These are phyloP conservation scores for Chlorophyllum brunneum DNA, from an alignment of 768 basidiomycete genomes.

Conservation along the genomic window DNA sequence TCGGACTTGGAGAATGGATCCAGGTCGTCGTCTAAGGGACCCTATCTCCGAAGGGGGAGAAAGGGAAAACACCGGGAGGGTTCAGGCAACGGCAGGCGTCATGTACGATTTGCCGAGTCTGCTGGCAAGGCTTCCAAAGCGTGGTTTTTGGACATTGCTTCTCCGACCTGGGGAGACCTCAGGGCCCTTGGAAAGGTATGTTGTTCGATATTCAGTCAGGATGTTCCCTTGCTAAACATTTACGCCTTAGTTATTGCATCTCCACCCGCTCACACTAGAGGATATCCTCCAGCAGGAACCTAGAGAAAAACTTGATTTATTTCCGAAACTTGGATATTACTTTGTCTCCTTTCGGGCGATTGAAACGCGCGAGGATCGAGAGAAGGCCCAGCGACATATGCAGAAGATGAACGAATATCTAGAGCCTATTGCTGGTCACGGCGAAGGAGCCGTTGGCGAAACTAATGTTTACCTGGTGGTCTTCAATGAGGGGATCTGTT, in stretches of 20 bases:
- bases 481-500: slow-evolving; percentile 83
- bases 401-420: slow-evolving; percentile 22
- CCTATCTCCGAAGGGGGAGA: slow-evolving; percentile 25
- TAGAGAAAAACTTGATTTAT: slow-evolving; percentile 87
- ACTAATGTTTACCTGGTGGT: slow-evolving; percentile 88
- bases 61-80: slow-evolving; percentile 45
- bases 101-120: background rate
- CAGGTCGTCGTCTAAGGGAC: slow-evolving; percentile 1
- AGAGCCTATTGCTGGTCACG: slow-evolving; percentile 20
- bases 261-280: slow-evolving; percentile 91
- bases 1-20: slow-evolving; percentile 1
- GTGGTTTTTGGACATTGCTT: slow-evolving; percentile 91
- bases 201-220: background rate
- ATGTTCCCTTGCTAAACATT: background rate
- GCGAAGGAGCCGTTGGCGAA: slow-evolving; percentile 57
- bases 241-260: slow-evolving; percentile 60
- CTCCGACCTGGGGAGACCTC: slow-evolving; percentile 86
- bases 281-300: slow-evolving; percentile 91
- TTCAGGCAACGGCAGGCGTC: background rate
- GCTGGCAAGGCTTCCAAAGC: slow-evolving; percentile 39
- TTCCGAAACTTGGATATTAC: slow-evolving; percentile 87
- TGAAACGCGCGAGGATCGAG: slow-evolving; percentile 48
- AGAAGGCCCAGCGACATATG: slow-evolving; percentile 32
- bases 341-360: slow-evolving; percentile 86
- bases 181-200: slow-evolving; percentile 77